These are phyloP conservation scores for Geoglossum glabrum DNA, from an alignment of 495 filamentous ascomycete species.

Conservation along the genomic window DNA sequence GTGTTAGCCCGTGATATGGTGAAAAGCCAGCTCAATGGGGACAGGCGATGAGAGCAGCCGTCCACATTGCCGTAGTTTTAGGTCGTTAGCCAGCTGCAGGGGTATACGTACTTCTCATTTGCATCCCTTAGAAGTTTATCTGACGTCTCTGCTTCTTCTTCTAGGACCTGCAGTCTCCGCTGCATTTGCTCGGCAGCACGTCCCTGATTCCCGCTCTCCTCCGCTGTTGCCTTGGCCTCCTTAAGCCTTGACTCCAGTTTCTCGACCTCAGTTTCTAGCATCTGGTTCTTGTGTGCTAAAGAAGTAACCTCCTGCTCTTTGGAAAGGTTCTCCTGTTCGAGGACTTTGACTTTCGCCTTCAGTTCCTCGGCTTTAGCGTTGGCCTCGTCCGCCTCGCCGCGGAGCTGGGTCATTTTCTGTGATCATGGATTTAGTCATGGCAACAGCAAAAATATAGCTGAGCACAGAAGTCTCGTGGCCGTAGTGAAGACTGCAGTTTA, in stretches of 20 bases:
- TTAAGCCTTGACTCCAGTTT: constrained; percentile 61
- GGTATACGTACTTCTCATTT: constrained; percentile 73
- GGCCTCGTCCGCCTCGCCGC: constrained; percentile 74
- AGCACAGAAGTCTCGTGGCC: not conserved
- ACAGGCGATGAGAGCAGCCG: too few relatives aligned
- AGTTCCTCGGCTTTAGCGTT: constrained; percentile 66
- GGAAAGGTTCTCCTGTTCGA: constrained; percentile 84
- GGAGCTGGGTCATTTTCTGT: constrained; percentile 86
- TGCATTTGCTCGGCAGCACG: constrained; percentile 73
- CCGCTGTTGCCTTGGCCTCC: constrained; percentile 59
- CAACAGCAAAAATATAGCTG: not conserved
- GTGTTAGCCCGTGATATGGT: too few relatives aligned
- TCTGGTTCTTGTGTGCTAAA: constrained; percentile 71
- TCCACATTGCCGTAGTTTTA: not conserved
- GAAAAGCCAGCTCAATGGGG: too few relatives aligned
- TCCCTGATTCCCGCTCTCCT: constrained; percentile 63
- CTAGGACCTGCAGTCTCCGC: constrained; percentile 80
- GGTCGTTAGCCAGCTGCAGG: not conserved
- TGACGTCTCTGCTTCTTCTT: constrained; percentile 91
- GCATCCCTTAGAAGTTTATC: constrained; percentile 88
- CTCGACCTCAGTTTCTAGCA: constrained; percentile 79
- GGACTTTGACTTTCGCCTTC: constrained; percentile 59
- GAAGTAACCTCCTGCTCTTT: constrained; percentile 98
- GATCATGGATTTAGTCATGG: constrained; percentile 3
- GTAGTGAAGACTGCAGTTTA: not conserved